Base-by-base conservation (phyloP, 2,329 filamentous ascomycete species). In the Fusarium circinatum region DNA sequence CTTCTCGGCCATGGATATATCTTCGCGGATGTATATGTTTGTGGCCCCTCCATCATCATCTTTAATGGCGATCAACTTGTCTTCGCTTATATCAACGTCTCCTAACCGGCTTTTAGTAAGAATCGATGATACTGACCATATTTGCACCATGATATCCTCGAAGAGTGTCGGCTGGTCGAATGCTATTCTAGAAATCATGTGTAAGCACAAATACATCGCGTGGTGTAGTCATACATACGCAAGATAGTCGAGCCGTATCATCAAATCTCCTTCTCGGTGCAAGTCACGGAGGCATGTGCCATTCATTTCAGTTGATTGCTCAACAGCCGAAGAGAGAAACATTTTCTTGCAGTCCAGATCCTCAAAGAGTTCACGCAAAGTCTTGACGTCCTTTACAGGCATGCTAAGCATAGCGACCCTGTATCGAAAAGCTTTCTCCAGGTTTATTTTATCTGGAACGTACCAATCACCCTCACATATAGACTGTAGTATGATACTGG, bases 371-470 rank as follows among this genome's bases (percentile, higher is more conserved):
- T 1, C 0, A 47, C 18, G 24, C 24, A 28, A 47, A 47, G 18
- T 0, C 8, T 10, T 20, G 24, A 14, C 44, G 3, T 20, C 44
- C 0, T 20, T 47, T 20, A 47, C 18, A 28, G 24, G 1, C 44
- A 47, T 47, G 44, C 4, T 5, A 47, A 47, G 44, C 24, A 47
- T 47, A 14, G 44, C 1, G 24, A 47, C 44, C 24, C 44, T 47
- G 11, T 0, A 20, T 14, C 12, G 12, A 47, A 47, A 47, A 14
- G 24, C 1, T 47, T 1, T 5, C 18, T 28, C 5, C 24, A 47
- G 18, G 3, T 1, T 1, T 6, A 47, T 4, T 4, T 9, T 3
- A 0, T 47, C 44, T 47, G 44, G 44, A 28, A 47, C 2, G 44
- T 28, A 47, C 44, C 44, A 47, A 28, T 28, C 11, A 24, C 18